phyloP scores from a whole-genome alignment of 352 stramenopile genomes.

The Pythium aquatile region DNA sequence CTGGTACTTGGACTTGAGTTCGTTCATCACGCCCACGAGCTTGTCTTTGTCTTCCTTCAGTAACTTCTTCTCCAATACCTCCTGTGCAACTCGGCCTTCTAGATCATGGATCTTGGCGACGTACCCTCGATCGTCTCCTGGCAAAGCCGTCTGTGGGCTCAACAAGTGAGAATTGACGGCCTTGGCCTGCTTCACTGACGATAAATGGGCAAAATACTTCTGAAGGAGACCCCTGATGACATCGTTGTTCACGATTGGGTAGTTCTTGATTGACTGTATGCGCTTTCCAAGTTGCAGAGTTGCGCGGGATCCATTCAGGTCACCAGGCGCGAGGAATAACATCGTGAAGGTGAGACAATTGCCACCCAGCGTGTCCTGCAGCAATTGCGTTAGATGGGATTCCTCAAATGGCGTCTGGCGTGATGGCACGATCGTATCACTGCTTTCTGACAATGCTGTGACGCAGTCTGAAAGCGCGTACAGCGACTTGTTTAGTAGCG shows the following conservation, averaged over 20 bases:
- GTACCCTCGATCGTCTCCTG: constrained; percentile 16
- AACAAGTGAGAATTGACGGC: too few relatives aligned
- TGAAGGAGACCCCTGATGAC: constrained; percentile 43
- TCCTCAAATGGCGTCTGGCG: constrained; percentile 28
- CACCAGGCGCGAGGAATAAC: constrained; percentile 36
- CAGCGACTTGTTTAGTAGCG: constrained; percentile 58
- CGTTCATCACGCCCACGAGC: constrained; percentile 33
- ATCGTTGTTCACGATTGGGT: constrained; percentile 58
- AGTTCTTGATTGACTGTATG: constrained; percentile 38
- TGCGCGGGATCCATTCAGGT: constrained; percentile 39
- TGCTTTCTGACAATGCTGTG: constrained; percentile 16
- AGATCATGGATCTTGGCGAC: constrained; percentile 41
- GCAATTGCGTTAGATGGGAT: constrained; percentile 38
- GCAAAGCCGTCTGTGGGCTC: neutral
- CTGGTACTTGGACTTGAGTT: constrained; percentile 60
- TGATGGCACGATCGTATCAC: neutral
- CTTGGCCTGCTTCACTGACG: neutral
- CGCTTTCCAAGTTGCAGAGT: constrained; percentile 37
- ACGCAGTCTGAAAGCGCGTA: constrained; percentile 45
- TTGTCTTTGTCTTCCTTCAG: constrained; percentile 56
- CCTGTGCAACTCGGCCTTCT: constrained; percentile 38
- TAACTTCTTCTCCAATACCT: constrained; percentile 39
- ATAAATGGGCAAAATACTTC: constrained; percentile 29
- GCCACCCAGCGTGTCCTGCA: constrained; percentile 50
- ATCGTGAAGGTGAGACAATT: constrained; percentile 54